A percentile compares a stretch with the other conserved stretches of the same genome.
phyloP scores from a whole-genome alignment of 164 flowering plant genomes.

The Vitis amurensis region DNA sequence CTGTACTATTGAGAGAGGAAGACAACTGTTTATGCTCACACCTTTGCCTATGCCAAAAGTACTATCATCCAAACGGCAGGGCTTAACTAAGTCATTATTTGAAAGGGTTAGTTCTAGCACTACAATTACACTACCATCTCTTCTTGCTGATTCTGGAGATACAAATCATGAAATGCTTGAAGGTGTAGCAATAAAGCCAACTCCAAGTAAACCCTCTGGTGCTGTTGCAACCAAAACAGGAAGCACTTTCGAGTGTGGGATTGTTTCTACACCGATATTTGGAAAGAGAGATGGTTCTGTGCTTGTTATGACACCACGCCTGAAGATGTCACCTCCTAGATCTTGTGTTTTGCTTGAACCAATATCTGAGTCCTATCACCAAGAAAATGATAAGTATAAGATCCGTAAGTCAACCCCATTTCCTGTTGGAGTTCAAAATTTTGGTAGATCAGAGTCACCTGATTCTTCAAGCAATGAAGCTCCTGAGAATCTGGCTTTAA shows the following conservation, averaged over 20 bases:
- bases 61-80: constrained; percentile 37
- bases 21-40: constrained; percentile 80
- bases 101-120: constrained; percentile 23
- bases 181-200: constrained; percentile 21
- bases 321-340: constrained; percentile 76
- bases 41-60: constrained; percentile 67
- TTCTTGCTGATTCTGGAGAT: constrained; percentile 16
- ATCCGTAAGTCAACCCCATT: constrained; percentile 45
- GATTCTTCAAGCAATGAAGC: constrained; percentile 39
- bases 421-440: constrained; percentile 28
- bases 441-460: constrained; percentile 24
- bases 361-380: constrained; percentile 34
- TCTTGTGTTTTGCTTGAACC: constrained; percentile 85
- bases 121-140: constrained; percentile 23
- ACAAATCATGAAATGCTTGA: constrained; percentile 33
- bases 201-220: constrained; percentile 21
- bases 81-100: constrained; percentile 29
- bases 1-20: constrained; percentile 57
- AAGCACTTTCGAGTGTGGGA: constrained; percentile 4
- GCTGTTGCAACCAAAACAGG: constrained; percentile 7
- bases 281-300: constrained; percentile 30
- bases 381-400: constrained; percentile 7
- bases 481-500: constrained; percentile 43
- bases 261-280: constrained; percentile 33
- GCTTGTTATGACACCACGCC: constrained; percentile 62